These are phyloP conservation scores for Pleurozium schreberi DNA, from an alignment of 225 moss, liverwort and hornwort species.

Conservation along the genomic window DNA sequence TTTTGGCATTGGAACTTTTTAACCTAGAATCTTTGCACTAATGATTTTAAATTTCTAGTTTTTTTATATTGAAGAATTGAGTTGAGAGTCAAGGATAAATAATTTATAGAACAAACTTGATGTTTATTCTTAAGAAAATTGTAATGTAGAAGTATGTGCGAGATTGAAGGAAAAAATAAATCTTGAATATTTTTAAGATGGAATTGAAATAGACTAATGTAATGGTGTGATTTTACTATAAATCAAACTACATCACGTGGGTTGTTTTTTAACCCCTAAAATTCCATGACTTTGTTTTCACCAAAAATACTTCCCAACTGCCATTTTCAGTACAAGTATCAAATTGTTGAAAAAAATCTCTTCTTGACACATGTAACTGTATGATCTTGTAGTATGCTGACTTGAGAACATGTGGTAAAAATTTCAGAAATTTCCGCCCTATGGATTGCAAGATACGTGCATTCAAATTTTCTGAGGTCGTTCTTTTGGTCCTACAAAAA, in stretches of 20 bases:
- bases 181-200: neutral
- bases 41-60: neutral
- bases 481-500: too few species aligned
- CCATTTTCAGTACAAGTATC: too few species aligned
- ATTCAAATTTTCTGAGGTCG: too few species aligned
- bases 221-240: neutral
- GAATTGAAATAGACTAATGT: neutral
- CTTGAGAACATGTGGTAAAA: too few species aligned
- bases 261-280: too few species aligned
- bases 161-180: neutral
- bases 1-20: neutral
- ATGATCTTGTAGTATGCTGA: too few species aligned
- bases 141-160: rapidly evolving
- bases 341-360: too few species aligned
- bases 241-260: rapidly evolving
- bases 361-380: too few species aligned
- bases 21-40: neutral
- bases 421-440: too few species aligned
- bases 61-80: neutral
- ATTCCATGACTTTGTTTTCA: too few species aligned
- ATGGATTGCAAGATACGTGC: too few species aligned
- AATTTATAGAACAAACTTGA: neutral
- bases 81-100: rapidly evolving
- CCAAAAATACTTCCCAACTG: too few species aligned
- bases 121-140: neutral